These are phyloP conservation scores for Platanthera zijinensis DNA, from an alignment of 106 monocot species.

Conservation along the genomic window DNA sequence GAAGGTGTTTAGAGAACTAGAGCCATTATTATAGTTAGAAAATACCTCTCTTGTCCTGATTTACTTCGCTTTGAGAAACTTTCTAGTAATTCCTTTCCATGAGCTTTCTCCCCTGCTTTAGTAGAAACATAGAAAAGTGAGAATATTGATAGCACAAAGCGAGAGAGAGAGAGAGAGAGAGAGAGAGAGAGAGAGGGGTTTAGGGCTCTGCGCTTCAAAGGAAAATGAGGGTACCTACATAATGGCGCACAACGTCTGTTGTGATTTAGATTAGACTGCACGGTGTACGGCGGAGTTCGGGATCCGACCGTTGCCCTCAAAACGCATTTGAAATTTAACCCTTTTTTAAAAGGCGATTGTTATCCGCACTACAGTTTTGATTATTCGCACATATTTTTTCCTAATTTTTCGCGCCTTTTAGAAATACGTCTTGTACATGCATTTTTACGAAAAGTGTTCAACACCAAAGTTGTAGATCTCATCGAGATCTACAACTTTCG, in stretches of 20 bases:
- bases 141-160: background rate
- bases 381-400: too few species aligned
- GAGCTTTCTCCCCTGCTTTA: constrained; percentile 2
- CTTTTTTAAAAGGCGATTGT: background rate
- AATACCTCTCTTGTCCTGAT: background rate
- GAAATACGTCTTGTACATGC: too few species aligned
- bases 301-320: constrained; percentile 6
- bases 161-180: background rate
- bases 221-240: background rate
- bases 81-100: background rate
- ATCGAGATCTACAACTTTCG: too few species aligned
- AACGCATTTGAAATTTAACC: constrained; percentile 2
- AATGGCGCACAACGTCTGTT: background rate
- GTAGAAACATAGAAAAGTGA: background rate
- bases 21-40: background rate
- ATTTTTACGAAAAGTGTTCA: too few species aligned
- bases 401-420: too few species aligned
- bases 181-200: background rate
- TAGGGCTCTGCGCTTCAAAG: background rate
- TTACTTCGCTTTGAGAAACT: background rate
- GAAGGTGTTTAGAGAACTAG: background rate
- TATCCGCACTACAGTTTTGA: too few species aligned
- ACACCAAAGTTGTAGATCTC: too few species aligned
- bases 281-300: background rate
- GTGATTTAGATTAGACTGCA: constrained; percentile 6